Base-by-base conservation (phyloP, 371 early-diverging fungal genomes). In the Smittium culicis region DNA sequence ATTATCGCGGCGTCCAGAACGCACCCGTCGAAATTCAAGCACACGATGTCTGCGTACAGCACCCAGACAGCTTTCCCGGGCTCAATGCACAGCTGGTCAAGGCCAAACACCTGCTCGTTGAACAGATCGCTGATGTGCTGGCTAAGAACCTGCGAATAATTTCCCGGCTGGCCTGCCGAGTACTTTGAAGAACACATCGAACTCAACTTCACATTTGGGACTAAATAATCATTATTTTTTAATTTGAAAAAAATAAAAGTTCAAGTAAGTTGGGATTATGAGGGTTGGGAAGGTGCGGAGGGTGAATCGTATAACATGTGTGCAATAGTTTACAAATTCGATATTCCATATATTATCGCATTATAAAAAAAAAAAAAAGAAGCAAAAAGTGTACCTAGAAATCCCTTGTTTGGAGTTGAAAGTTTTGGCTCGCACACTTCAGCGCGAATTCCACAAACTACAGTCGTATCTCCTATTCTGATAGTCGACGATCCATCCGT, bases 391-490 rank as follows among this genome's bases (percentile, higher is more conserved):
- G 20, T 45, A 45, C 45, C 86, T 45, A 96, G 76, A 70, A 82
- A 94, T 16, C 96, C 97, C 66, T 83, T 73, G 58, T 80, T 74
- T 24, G 92, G 92, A 27, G 58, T 67, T 68, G 78, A 81, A 16
- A 89, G 72, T 35, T 77, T 81, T 25, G 97, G 95, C 68, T 86
- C 88, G 58, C 91, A 82, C 0, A 95, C 91, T 76, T 95, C 94
- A n/a, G 92, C 95, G 72, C 94, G 94, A 64, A 96, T 85, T 55
- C 92, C 97, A 72, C 94, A 93, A 1, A 94, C 82, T 27, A 92
- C 90, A 2, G 89, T 89, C 1, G 95, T 94, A 58, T 90, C 84
- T 34, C 97, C 97, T 3, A 93, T 72, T 54, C 89, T 83, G 27
- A 93, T 89, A 77, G 91, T 87, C 24, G 92, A 87, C 20, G 92